Base-by-base conservation (phyloP, 2,329 filamentous ascomycete genomes). In the Claviceps cyperi region DNA sequence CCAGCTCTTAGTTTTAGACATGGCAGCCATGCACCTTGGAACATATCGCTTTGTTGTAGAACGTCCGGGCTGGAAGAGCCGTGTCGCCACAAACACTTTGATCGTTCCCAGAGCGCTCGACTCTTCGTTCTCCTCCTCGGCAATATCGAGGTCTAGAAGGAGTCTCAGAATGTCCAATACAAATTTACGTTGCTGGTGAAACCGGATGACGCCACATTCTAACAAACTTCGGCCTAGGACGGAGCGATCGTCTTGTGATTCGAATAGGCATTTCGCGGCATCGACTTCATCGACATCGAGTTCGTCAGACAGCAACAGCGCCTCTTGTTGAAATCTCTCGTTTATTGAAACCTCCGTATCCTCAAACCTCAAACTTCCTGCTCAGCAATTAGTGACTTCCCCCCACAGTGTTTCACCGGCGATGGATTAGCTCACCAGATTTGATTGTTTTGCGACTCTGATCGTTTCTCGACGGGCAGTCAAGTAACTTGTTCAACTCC, bases 241-340 rank as follows among this genome's bases (percentile, higher is more conserved):
- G 43, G 78, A 73, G 15, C 80, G 74, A 57, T 90, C 83, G 38
- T 80, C 76, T 61, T 86, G 78, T 17, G 86, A 81, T 50, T 83
- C 81, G 48, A 94, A 70, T 51, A 94, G 79, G 47, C 92, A 77
- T 56, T 77, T 76, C 9, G 88, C 86, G 17, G 91, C 84, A 58
- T 92, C 80, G 51, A 94, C 64, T 66, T 98, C 94, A 67, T 98
- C 90, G 48, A 98, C 74, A 59, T 95, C 83, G 54, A 96, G 74
- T 57, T 88, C 86, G 65, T 97, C 90, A 50, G 91, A 86, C 38
- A 98, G 74, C 58, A 87, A 79, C 35, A 94, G 73, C 22, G 82
- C 79, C 57, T 84, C 81, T 65, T 95, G 84, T 61, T 91, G 81
- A 66, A 98, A 97, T 54, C 88, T 82, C 50, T 86, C 77, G 66